phyloP scores from a whole-genome alignment of 2,329 filamentous ascomycete species.

The Geosmithia flava region DNA sequence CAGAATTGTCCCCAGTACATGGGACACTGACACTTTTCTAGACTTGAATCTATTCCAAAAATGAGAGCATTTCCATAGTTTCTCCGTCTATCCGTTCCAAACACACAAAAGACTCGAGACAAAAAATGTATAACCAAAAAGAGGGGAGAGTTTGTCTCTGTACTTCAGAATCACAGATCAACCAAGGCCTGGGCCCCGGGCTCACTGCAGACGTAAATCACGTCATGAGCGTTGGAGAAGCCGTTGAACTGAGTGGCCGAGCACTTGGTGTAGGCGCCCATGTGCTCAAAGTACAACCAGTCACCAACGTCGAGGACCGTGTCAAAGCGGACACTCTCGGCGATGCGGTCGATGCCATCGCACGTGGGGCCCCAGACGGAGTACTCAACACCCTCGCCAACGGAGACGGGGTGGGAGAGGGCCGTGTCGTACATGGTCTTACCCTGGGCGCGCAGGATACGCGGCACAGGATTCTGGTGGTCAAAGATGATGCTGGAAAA shows the following conservation, averaged over 20 bases:
- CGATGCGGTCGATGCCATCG: slow-evolving; percentile 93
- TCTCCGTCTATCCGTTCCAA: no score
- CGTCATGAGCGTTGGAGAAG: slow-evolving; percentile 83
- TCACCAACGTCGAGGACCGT: slow-evolving; percentile 81
- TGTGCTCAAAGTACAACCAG: slow-evolving; percentile 97
- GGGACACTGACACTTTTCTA: no score
- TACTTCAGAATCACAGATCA: slow-evolving; percentile 10
- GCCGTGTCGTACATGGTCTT: slow-evolving; percentile 45
- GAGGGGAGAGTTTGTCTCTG: no score
- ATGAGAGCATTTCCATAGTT: no score
- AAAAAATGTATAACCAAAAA: no score
- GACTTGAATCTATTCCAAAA: no score
- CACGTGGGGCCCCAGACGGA: slow-evolving; percentile 98
- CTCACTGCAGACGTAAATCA: slow-evolving; percentile 93
- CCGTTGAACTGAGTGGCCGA: slow-evolving; percentile 97
- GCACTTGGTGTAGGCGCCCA: slow-evolving; percentile 98
- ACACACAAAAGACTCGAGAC: no score
- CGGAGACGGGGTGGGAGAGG: slow-evolving; percentile 31
- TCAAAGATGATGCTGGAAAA: slow-evolving; percentile 99
- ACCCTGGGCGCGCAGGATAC: slow-evolving; percentile 56
- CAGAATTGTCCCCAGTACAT: no score
- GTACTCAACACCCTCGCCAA: slow-evolving; percentile 57
- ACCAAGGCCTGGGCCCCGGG: slow-evolving; percentile 69
- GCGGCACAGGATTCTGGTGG: slow-evolving; percentile 82
- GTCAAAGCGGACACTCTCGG: slow-evolving; percentile 64